Base-by-base conservation (phyloP, 2,329 filamentous ascomycete genomes). In the Colletotrichum spinosum region DNA sequence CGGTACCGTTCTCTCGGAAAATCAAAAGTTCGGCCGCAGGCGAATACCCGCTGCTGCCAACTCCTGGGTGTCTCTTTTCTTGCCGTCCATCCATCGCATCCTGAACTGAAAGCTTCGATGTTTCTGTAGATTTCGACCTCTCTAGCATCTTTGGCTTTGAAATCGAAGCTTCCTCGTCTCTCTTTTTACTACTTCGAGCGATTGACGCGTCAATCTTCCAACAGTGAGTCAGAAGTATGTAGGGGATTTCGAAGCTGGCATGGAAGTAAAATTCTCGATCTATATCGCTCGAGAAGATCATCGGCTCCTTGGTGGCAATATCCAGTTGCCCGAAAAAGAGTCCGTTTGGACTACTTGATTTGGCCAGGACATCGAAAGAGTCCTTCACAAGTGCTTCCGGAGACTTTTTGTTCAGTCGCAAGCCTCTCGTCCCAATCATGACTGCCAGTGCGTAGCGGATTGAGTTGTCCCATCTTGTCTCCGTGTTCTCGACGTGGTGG, bases 391-490 rank as follows among this genome's bases (percentile, higher is more conserved):
- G 7, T 1, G 38, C n/a, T 2, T 41, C n/a, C 7, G 50, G 15
- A 4, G 17, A 0, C 15, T 37, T 33, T 38, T 39, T 34, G 3
- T 53, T 53, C 0, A 53, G 13, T 1, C 15, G 39, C 0, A 39
- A 39, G 17, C n/a, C 0, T 1, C 37, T 17, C 0, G 35, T 41
- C 0, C 50, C 50, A 2, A 53, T n/a, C 50, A 53, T 53, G 2
- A 53, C 10, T 0, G 50, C 37, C 0, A 53, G 3, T n/a, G 37
- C 50, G 37, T 53, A 53, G 50, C 50, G 50, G 0, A 41, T 53
- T 4, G 50, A 41, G 50, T 53, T 53, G 15, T 39, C 50, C 50
- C 50, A 53, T 1, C 35, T 37, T 6, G 50, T 53, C 11, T 53
- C 50, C 10, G 50, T 39, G 35, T 53, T 53, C 15, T 53, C 50